Evolutionary conservation across 352 stramenopile species (phyloP).

Genomic region (Pythium dissimile): DNA sequence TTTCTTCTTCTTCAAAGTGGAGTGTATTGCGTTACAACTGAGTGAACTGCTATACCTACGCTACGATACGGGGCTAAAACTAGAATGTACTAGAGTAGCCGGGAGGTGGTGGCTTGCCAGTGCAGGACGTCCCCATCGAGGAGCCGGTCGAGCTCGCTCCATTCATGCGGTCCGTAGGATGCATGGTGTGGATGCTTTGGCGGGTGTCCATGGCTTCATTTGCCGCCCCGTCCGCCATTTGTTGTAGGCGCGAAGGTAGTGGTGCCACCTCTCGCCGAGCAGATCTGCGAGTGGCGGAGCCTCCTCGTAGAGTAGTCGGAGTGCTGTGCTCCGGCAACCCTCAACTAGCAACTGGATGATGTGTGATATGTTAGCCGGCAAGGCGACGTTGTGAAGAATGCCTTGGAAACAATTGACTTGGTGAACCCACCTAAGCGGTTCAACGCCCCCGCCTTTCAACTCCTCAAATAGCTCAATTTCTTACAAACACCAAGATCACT

Average conservation of each 20-base stretch:
- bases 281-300: neutral
- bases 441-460: no score
- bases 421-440: no score
- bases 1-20: neutral
- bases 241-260: conserved; percentile 5
- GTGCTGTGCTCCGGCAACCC: no score
- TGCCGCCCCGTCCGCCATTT: conserved; percentile 4
- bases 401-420: no score
- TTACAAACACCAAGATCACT: no score
- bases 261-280: neutral
- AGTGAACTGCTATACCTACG: conserved; percentile 3
- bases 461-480: no score
- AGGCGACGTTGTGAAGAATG: no score
- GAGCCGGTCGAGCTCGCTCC: neutral
- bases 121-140: neutral
- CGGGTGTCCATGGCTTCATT: conserved; percentile 5
- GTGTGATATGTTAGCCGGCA: no score
- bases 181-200: neutral
- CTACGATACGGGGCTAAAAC: no score
- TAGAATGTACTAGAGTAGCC: neutral
- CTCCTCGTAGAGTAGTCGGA: neutral
- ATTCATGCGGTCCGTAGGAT: neutral
- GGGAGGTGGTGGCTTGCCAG: neutral
- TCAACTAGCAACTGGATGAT: no score
- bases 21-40: conserved; percentile 5